Conservation (phyloP, 2,329 filamentous ascomycete genomes). For the Dendryphion nanum region DNA sequence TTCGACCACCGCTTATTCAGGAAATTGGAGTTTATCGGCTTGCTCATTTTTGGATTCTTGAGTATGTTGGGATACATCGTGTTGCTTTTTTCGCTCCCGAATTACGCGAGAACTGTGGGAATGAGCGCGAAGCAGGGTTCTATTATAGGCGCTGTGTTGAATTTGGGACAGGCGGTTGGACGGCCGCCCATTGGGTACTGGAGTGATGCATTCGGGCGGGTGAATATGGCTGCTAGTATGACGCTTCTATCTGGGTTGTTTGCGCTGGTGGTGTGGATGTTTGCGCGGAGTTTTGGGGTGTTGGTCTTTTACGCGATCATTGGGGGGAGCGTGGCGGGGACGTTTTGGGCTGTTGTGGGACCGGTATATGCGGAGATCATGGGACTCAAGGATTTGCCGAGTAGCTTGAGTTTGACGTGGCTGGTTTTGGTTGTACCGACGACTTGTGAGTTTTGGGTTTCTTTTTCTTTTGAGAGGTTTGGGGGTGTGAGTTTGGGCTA, state of each 20-base stretch:
- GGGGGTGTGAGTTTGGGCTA: constrained; percentile 4
- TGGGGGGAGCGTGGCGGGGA: constrained; percentile 66
- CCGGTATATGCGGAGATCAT: constrained; percentile 74
- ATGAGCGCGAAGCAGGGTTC: constrained; percentile 66
- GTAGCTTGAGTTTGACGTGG: constrained; percentile 71
- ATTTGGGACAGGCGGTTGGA: constrained; percentile 65
- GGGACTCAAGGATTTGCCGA: constrained; percentile 66
- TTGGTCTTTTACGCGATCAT: constrained; percentile 70
- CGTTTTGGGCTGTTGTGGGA: constrained; percentile 63
- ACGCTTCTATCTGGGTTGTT: constrained; percentile 65
- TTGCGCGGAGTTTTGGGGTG: constrained; percentile 65
- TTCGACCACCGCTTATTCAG: constrained; percentile 66
- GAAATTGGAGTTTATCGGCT: constrained; percentile 61
- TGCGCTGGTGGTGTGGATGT: constrained; percentile 70
- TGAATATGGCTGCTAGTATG: constrained; percentile 68
- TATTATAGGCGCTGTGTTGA: constrained; percentile 71
- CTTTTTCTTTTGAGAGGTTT: neutral
- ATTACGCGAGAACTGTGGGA: constrained; percentile 68
- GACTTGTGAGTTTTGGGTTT: constrained; percentile 53
- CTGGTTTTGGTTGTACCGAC: constrained; percentile 67
- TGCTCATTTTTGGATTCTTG: constrained; percentile 68
- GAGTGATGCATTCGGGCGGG: constrained; percentile 66
- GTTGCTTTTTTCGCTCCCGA: constrained; percentile 73
- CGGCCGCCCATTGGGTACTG: constrained; percentile 71
- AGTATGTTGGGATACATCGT: constrained; percentile 73